Base-by-base conservation (phyloP, 371 early-diverging fungal species). In the Nematocida sp. region DNA sequence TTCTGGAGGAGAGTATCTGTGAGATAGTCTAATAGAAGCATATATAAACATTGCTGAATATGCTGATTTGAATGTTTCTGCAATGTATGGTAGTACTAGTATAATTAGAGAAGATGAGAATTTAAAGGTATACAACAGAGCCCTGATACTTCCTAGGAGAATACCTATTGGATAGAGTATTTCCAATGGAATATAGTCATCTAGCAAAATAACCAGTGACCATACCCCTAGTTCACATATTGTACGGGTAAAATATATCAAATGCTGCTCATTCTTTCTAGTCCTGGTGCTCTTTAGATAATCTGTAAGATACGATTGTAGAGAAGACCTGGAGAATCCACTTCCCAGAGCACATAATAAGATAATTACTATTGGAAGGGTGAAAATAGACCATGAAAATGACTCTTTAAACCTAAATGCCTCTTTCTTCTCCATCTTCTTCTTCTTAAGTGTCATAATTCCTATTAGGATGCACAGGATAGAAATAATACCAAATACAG, bases 11-110 rank as follows among this genome's bases (percentile, higher is more conserved):
- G 67, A 46, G 51, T 55, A 66, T 48, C 61, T 66, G 27, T 64
- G 51, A 9, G 60, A 35, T 38, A 77, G 31, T 34, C 53, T 65
- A 17, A 46, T 48, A 9, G 61, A 19, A 3, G 37, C 54, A 43
- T 77, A 77, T 23, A 65, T 66, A 51, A 66, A 77, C n/a, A 77
- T 41, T 5, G 77, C 65, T 11, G 52, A 32, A 48, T 58, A 77
- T 27, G 52, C 57, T 21, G 64, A 63, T 34, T 77, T 77, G 27
- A 58, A 43, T 4, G 48, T 5, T 43, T 77, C 77, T 31, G 74
- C 74, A 25, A 60, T 37, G 32, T 61, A 70, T 21, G 74, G 74
- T 3, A 70, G 19, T 7, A 61, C 21, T 5, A 15, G 2, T 15
- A 7, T 1, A 51, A 53, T 38, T 5, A 4, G 13, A 7, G 32